Evolutionary conservation across 371 early-diverging fungal genomes (phyloP).

Genomic region (Syncephalastrum racemosum): DNA sequence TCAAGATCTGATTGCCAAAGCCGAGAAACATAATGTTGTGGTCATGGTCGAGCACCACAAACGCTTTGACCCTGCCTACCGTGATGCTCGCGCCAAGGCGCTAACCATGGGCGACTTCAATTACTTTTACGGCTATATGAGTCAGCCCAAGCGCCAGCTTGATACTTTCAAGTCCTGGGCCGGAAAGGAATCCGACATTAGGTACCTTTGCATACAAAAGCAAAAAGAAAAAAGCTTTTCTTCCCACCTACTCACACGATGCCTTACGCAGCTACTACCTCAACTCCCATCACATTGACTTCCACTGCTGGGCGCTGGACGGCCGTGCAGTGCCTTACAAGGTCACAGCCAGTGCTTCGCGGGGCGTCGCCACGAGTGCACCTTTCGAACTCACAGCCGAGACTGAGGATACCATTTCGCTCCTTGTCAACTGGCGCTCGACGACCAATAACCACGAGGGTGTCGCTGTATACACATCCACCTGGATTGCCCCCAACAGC

Average conservation of each 20-base stretch:
- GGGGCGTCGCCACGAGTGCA: constrained; percentile 43
- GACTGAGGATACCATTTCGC: constrained; percentile 55
- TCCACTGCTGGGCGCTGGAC: constrained; percentile 44
- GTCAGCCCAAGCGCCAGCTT: constrained; percentile 51
- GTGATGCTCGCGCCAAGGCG: constrained; percentile 24
- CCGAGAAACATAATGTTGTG: constrained; percentile 38
- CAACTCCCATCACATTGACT: constrained; percentile 56
- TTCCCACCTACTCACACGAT: too few species aligned
- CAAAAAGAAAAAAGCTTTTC: too few species aligned
- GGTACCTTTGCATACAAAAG: constrained; percentile 5
- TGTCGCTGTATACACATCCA: constrained; percentile 50
- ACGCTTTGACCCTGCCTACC: constrained; percentile 51
- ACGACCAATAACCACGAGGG: constrained; percentile 27
- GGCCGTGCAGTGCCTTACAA: constrained; percentile 36
- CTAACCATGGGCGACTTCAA: constrained; percentile 40
- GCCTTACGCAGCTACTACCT: constrained; percentile 25
- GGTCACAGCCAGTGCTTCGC: constrained; percentile 38
- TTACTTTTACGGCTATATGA: constrained; percentile 51
- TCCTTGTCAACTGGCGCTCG: constrained; percentile 41
- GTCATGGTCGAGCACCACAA: constrained; percentile 53
- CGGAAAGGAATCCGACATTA: constrained; percentile 49
- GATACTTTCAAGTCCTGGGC: constrained; percentile 53
- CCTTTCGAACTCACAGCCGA: constrained; percentile 29
- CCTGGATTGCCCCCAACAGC: constrained; percentile 50
- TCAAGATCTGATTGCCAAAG: constrained; percentile 30